Percentiles rank a stretch among this genome's conserved stretches.
Conservation (phyloP, 352 stramenopile genomes). For the Globisporangium parvum region DNA sequence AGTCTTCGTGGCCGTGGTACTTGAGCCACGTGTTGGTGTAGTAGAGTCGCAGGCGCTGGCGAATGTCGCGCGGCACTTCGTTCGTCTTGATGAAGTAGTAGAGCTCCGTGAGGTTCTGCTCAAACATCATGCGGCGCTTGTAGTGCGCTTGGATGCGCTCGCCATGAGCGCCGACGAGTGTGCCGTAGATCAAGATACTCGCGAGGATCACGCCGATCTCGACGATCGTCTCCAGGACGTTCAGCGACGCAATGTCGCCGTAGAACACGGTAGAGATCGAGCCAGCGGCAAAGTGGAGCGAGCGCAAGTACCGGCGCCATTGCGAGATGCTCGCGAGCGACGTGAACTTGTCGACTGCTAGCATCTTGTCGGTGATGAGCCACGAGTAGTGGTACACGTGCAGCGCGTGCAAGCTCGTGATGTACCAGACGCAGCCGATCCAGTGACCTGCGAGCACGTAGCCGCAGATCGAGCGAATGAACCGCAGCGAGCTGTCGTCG, state of each 20-base stretch:
- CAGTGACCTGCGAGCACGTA: slow-evolving; percentile 61
- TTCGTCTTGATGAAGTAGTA: slow-evolving; percentile 57
- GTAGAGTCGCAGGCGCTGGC: slow-evolving; percentile 46
- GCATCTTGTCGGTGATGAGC: slow-evolving; percentile 49
- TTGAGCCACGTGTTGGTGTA: slow-evolving; percentile 70
- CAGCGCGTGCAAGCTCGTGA: slow-evolving; percentile 35
- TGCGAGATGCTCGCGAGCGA: slow-evolving; percentile 33
- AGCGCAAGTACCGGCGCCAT: slow-evolving; percentile 42
- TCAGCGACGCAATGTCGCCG: slow-evolving; percentile 58
- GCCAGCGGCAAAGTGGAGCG: slow-evolving; percentile 49
- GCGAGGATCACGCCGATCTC: slow-evolving; percentile 56
- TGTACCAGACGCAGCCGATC: slow-evolving; percentile 68
- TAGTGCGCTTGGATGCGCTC: slow-evolving; percentile 61
- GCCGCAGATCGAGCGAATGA: slow-evolving; percentile 36
- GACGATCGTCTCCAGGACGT: slow-evolving; percentile 48
- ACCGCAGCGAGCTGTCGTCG: slow-evolving; percentile 40
- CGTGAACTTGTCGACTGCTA: slow-evolving; percentile 37
- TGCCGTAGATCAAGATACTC: slow-evolving; percentile 69
- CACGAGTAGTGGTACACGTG: slow-evolving; percentile 45
- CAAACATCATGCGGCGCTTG: slow-evolving; percentile 63
- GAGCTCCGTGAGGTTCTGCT: slow-evolving; percentile 59
- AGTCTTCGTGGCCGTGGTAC: slow-evolving; percentile 54
- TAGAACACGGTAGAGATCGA: slow-evolving; percentile 73
- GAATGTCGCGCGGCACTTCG: slow-evolving; percentile 42
- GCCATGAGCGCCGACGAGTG: slow-evolving; percentile 49